Conservation (phyloP, 2,329 filamentous ascomycete species). For the Hymenoscyphus linearis region DNA sequence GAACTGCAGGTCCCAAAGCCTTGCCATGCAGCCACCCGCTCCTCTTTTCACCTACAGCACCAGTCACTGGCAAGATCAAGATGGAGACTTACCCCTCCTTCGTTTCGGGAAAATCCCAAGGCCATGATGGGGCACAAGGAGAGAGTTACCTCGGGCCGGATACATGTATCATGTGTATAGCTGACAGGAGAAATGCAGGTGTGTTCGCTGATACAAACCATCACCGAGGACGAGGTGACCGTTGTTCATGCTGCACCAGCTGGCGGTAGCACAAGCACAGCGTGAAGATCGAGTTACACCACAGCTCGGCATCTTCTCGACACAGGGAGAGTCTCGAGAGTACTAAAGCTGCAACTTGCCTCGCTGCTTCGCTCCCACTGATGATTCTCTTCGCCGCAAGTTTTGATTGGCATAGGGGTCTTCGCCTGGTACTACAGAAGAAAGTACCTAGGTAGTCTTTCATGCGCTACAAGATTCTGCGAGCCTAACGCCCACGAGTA, state of each 20-base stretch:
- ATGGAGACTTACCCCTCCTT: not conserved
- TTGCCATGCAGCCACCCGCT: not conserved
- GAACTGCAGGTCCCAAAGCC: constrained; percentile 1
- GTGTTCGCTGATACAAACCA: not conserved
- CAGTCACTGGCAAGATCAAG: too few species aligned
- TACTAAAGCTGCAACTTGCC: not conserved
- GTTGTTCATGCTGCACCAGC: not conserved
- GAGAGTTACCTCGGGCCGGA: not conserved
- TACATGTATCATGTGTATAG: not conserved
- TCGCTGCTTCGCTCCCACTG: not conserved
- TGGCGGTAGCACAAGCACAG: not conserved
- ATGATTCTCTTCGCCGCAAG: not conserved
- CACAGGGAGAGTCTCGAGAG: not conserved
- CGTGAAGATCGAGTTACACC: not conserved
- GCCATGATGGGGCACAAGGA: not conserved
- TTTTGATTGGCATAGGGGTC: not conserved
- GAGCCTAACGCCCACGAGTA: not conserved
- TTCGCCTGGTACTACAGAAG: not conserved
- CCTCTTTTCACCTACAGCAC: not conserved
- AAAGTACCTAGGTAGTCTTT: not conserved
- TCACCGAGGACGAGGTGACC: not conserved
- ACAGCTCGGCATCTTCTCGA: not conserved
- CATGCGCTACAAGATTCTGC: not conserved
- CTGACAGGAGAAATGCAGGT: not conserved
- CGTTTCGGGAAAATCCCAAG: not conserved